Evolutionary conservation across 2,329 filamentous ascomycete genomes (phyloP).

Genomic region (Colletotrichum coccodes): DNA sequence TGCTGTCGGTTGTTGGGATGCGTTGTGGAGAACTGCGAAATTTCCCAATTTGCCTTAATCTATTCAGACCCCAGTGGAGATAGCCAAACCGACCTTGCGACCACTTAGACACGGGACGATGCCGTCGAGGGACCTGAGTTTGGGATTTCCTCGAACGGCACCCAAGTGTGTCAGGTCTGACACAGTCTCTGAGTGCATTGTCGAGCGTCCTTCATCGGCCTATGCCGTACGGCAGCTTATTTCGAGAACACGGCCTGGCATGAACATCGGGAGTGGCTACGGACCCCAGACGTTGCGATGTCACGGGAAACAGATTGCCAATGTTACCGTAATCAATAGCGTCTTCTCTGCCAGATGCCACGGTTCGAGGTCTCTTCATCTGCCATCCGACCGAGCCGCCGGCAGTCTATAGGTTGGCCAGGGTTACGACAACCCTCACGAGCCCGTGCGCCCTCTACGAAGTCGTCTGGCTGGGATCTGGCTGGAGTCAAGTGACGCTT

Average conservation of each 20-base stretch:
- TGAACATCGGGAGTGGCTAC: not conserved
- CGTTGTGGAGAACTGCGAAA: constrained; percentile 2
- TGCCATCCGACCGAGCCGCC: constrained; percentile 4
- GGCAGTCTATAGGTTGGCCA: not conserved
- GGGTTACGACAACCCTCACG: not conserved
- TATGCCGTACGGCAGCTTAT: not conserved
- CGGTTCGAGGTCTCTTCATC: constrained; percentile 1
- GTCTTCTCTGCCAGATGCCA: not conserved
- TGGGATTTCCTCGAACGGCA: not conserved
- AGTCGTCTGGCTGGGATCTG: not conserved
- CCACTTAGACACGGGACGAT: not conserved
- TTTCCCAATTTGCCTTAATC: constrained; percentile 14
- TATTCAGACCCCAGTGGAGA: not conserved
- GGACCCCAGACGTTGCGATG: not conserved
- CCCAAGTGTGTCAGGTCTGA: not conserved
- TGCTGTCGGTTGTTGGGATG: not conserved
- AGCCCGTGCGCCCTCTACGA: not conserved
- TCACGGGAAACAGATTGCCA: not conserved
- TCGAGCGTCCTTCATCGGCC: not conserved
- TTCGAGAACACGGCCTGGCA: not conserved
- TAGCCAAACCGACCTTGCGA: not conserved
- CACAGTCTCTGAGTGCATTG: not conserved
- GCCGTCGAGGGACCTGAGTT: not conserved
- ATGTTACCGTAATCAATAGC: not conserved
- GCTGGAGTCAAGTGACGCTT: not conserved